A percentile compares a stretch with the other conserved stretches of the same genome.
These are phyloP conservation scores for Erythrobasidium hasegawianum DNA, from an alignment of 1,284 basidiomycete species.

Conservation along the genomic window DNA sequence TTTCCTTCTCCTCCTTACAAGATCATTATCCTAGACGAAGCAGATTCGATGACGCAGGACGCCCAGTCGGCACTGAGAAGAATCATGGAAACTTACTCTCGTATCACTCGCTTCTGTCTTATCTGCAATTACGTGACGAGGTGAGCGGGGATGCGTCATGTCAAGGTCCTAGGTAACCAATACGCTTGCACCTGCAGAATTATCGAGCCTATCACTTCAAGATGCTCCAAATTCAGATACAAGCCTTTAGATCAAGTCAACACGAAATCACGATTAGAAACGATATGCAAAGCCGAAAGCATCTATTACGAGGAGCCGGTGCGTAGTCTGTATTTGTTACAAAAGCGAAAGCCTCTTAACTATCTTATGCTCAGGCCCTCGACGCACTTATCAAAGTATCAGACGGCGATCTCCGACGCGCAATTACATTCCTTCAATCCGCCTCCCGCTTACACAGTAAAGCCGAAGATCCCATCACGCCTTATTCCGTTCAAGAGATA, in stretches of 20 bases:
- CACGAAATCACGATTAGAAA: constrained; percentile 68
- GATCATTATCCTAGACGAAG: constrained; percentile 98
- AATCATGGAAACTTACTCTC: constrained; percentile 97
- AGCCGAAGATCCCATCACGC: constrained; percentile 65
- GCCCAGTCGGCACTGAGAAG: constrained; percentile 91
- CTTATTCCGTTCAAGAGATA: constrained; percentile 80
- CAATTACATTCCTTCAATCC: constrained; percentile 98
- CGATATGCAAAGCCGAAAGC: constrained; percentile 65
- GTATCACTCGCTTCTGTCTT: constrained; percentile 95
- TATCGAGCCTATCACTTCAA: constrained; percentile 96
- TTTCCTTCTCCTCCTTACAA: constrained; percentile 99
- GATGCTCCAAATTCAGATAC: constrained; percentile 99
- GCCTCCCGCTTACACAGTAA: constrained; percentile 74
- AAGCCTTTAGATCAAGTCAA: constrained; percentile 79
- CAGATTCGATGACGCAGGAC: constrained; percentile 99
- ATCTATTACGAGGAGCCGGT: constrained; percentile 53
- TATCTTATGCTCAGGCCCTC: constrained; percentile 55
- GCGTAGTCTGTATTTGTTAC: constrained; percentile 38
- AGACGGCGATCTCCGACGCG: constrained; percentile 87
- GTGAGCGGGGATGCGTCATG: constrained; percentile 53
- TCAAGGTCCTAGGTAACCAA: no score
- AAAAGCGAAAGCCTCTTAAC: neutral
- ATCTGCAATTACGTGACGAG: constrained; percentile 99
- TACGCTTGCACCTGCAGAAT: constrained; percentile 64
- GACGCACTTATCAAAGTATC: constrained; percentile 73